Evolutionary conservation across 140 eudicot genomes (phyloP).

Genomic region (Bidens hawaiensis): DNA sequence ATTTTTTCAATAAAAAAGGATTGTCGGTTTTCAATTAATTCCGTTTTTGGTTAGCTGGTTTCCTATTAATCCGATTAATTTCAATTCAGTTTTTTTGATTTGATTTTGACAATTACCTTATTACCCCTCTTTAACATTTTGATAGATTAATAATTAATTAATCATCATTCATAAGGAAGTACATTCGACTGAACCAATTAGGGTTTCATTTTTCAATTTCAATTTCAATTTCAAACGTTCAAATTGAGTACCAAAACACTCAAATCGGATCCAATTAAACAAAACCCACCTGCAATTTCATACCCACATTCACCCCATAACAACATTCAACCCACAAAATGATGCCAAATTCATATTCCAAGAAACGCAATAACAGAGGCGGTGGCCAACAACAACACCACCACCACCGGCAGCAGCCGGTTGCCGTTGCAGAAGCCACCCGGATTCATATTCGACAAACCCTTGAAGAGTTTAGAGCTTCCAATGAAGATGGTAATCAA

Average conservation of each 20-base stretch:
- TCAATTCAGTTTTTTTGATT: no score
- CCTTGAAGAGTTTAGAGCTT: constrained; percentile 49
- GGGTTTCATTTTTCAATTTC: neutral
- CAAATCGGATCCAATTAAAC: neutral
- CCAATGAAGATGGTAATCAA: constrained; percentile 51
- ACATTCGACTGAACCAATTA: neutral
- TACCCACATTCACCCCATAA: neutral
- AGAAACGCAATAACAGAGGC: neutral
- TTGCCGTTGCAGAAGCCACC: constrained; percentile 36
- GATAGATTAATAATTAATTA: no score
- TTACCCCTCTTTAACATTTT: no score
- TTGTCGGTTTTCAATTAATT: no score
- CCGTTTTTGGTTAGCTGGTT: no score
- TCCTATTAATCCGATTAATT: no score
- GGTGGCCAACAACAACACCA: neutral
- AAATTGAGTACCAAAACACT: neutral
- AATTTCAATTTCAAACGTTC: neutral
- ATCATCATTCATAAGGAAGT: no score
- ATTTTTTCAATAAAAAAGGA: no score
- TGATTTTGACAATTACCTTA: no score
- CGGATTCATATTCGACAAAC: constrained; percentile 49
- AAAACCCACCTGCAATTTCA: neutral
- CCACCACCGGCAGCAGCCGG: constrained; percentile 12
- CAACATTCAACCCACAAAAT: no score
- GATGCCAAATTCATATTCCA: neutral